These are phyloP conservation scores for Diutina catenulata DNA, from an alignment of 1,139 yeast genomes.

Conservation along the genomic window DNA sequence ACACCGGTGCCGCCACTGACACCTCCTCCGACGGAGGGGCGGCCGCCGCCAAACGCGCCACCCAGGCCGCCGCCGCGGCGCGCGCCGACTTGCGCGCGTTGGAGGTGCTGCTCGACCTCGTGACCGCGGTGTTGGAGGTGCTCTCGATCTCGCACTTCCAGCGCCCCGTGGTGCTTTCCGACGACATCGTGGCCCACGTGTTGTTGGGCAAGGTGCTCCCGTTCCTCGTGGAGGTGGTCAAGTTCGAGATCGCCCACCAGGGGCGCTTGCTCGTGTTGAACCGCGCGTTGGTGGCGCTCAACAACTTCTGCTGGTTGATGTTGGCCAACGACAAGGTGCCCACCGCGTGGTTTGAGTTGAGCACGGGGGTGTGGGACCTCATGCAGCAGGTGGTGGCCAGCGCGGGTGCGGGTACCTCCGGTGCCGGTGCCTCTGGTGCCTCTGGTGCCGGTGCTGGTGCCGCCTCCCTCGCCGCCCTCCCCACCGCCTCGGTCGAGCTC, in stretches of 20 bases:
- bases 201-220: conserved; percentile 27
- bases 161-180: conserved; percentile 14
- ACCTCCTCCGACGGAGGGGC: too few relatives aligned
- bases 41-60: too few relatives aligned
- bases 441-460: too few relatives aligned
- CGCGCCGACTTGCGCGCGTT: neutral
- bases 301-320: conserved; percentile 54
- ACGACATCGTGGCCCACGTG: conserved; percentile 14
- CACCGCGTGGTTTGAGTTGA: conserved; percentile 22
- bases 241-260: conserved; percentile 14
- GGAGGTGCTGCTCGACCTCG: conserved; percentile 5
- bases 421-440: too few relatives aligned
- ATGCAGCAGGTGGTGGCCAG: conserved; percentile 13
- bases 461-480: too few relatives aligned
- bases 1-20: neutral
- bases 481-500: neutral
- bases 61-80: neutral
- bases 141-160: conserved; percentile 7
- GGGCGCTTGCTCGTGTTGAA: conserved; percentile 27
- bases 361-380: conserved; percentile 27
- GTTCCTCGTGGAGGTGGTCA: conserved; percentile 25
- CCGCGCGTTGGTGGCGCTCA: conserved; percentile 53
- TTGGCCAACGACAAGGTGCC: conserved; percentile 23
- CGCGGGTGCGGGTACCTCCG: too few relatives aligned
- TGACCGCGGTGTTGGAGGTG: neutral